Evolutionary conservation across 1,284 basidiomycete species (phyloP).

Genomic region (Puccinia horiana): DNA sequence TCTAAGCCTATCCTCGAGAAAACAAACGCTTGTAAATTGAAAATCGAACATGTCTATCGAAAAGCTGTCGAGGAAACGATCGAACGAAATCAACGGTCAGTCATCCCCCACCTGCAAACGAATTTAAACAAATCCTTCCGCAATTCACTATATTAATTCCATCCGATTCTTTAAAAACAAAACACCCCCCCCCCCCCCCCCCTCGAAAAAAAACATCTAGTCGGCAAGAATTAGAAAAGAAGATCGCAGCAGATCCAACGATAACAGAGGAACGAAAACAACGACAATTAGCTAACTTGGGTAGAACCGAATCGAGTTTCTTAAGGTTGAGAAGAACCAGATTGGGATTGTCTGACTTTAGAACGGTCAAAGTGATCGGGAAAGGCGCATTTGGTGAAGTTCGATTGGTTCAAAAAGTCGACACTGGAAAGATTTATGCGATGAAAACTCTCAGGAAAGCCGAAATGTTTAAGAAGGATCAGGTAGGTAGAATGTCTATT

Average conservation of each 20-base stretch:
- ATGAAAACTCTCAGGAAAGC: constrained; percentile 98
- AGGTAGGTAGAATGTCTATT: constrained; percentile 64
- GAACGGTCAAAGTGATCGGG: constrained; percentile 96
- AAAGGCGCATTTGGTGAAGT: constrained; percentile 99
- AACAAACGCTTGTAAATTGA: constrained; percentile 91
- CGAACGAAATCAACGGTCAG: constrained; percentile 78
- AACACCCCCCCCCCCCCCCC: background rate
- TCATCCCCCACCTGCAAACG: background rate
- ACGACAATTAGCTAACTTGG: constrained; percentile 84
- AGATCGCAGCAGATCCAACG: constrained; percentile 37
- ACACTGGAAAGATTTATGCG: constrained; percentile 96
- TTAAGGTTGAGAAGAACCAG: constrained; percentile 86
- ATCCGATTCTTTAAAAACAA: background rate
- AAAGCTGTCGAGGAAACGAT: constrained; percentile 88
- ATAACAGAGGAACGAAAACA: constrained; percentile 76
- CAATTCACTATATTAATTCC: constrained; percentile 21
- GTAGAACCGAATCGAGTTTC: constrained; percentile 76
- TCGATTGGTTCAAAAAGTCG: constrained; percentile 90
- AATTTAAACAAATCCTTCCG: background rate
- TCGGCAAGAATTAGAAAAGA: constrained; percentile 40
- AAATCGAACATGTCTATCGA: constrained; percentile 97
- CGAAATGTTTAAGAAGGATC: constrained; percentile 99
- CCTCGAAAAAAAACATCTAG: background rate
- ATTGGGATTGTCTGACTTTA: constrained; percentile 88
- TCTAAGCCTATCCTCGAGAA: constrained; percentile 85